Evolutionary conservation across 1,139 yeast species (phyloP).

Genomic region (Hyphopichia khmerensis): DNA sequence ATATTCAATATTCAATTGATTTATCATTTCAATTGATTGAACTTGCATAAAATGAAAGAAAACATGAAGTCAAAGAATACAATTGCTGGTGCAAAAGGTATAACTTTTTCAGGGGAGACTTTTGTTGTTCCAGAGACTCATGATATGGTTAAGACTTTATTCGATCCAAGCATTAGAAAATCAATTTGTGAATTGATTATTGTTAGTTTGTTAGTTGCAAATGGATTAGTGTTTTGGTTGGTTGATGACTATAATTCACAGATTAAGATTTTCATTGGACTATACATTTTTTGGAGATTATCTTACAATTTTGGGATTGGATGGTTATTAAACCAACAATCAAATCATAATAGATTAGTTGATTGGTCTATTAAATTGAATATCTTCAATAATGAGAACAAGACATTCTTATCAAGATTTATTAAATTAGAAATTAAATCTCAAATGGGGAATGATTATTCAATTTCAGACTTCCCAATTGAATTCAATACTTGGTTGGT

Average conservation of each 20-base stretch:
- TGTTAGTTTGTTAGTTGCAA: slow-evolving; percentile 50
- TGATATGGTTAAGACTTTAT: slow-evolving; percentile 81
- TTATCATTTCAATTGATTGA: no score
- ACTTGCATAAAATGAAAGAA: neutral
- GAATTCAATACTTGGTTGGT: slow-evolving; percentile 85
- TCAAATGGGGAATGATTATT: slow-evolving; percentile 59
- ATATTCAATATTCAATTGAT: no score
- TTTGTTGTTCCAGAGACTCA: slow-evolving; percentile 78
- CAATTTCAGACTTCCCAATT: slow-evolving; percentile 55
- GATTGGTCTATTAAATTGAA: slow-evolving; percentile 48
- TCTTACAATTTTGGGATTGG: slow-evolving; percentile 84
- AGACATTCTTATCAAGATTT: slow-evolving; percentile 39
- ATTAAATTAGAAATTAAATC: slow-evolving; percentile 47
- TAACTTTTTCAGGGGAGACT: slow-evolving; percentile 47
- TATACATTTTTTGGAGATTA: slow-evolving; percentile 76
- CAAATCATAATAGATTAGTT: slow-evolving; percentile 57
- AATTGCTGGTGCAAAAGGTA: slow-evolving; percentile 39
- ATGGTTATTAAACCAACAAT: slow-evolving; percentile 63
- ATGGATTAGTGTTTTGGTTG: slow-evolving; percentile 49
- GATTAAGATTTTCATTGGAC: slow-evolving; percentile 45
- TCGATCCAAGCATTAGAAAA: slow-evolving; percentile 74
- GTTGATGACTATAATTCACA: slow-evolving; percentile 30
- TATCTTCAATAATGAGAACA: slow-evolving; percentile 43
- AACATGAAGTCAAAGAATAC: slow-evolving; percentile 12
- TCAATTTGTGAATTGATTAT: slow-evolving; percentile 65